Percentiles rank a stretch among this genome's conserved stretches.
Conservation (phyloP, 2,329 filamentous ascomycete species). For the Alternaria hordeiaustralica region DNA sequence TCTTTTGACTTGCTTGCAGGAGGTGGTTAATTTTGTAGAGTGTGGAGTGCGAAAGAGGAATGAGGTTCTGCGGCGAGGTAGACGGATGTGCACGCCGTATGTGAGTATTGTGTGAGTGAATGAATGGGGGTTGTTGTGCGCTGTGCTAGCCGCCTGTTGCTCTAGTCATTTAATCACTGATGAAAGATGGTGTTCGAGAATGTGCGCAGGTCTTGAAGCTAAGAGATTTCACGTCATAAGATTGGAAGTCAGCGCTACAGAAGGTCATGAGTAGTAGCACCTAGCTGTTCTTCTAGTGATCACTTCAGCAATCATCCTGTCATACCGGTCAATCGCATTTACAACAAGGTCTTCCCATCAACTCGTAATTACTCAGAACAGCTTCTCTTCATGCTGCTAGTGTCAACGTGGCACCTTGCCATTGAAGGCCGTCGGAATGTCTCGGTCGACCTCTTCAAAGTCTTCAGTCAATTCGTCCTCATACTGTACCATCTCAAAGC, state of each 20-base stretch:
- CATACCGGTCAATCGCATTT: not conserved
- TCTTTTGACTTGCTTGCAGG: not conserved
- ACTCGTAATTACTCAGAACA: not conserved
- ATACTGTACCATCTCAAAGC: not conserved
- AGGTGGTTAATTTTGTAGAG: too few relatives aligned
- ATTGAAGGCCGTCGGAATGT: not conserved
- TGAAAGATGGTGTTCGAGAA: not conserved
- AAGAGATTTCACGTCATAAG: not conserved
- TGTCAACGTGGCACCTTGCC: not conserved
- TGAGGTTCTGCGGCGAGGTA: not conserved
- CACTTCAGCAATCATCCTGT: not conserved
- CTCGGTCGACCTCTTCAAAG: not conserved
- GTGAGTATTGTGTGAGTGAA: not conserved
- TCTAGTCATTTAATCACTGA: not conserved
- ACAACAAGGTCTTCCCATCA: not conserved
- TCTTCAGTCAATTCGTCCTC: not conserved
- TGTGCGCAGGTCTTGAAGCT: not conserved
- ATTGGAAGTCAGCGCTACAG: not conserved
- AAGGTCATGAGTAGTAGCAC: not conserved
- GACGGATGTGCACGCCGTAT: not conserved
- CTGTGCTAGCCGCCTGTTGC: not conserved
- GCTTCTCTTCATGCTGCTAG: not conserved
- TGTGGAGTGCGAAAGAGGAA: not conserved
- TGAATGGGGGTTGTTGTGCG: not conserved
- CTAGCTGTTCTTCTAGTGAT: not conserved